These are phyloP conservation scores for Microcos paniculata DNA, from an alignment of 345 rosid genomes.

Conservation along the genomic window DNA sequence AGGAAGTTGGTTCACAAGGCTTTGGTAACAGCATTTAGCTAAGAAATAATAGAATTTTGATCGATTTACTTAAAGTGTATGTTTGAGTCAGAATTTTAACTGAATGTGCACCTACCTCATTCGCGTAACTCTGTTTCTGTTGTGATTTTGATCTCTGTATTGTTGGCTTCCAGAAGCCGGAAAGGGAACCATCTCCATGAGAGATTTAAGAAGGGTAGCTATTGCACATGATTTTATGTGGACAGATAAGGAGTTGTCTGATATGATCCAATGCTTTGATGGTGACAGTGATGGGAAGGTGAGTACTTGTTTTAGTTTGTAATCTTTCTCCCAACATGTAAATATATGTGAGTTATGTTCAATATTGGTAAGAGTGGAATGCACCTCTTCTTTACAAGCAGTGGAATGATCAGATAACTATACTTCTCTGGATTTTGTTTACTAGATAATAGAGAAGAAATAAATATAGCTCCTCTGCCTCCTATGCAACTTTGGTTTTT, in stretches of 20 bases:
- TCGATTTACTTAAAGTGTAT: not conserved
- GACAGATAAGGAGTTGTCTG: conserved; percentile 65
- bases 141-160: not conserved
- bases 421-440: no score
- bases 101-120: not conserved
- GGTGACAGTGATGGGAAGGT: conserved; percentile 70
- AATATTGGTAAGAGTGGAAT: not conserved
- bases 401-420: not conserved
- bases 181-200: conserved; percentile 46
- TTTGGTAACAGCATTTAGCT: not conserved
- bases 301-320: conserved; percentile 10
- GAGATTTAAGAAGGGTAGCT: conserved; percentile 60
- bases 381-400: not conserved
- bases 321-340: not conserved
- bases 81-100: not conserved
- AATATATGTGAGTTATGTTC: not conserved
- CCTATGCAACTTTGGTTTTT: no score
- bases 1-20: not conserved
- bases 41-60: not conserved
- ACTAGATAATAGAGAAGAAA: no score
- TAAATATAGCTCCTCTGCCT: no score
- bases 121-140: not conserved
- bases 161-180: conserved; percentile 54
- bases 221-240: conserved; percentile 67
- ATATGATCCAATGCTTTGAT: conserved; percentile 82